These are phyloP conservation scores for Myriosclerotinia curreyana DNA, from an alignment of 2,329 filamentous ascomycete genomes.

Conservation along the genomic window DNA sequence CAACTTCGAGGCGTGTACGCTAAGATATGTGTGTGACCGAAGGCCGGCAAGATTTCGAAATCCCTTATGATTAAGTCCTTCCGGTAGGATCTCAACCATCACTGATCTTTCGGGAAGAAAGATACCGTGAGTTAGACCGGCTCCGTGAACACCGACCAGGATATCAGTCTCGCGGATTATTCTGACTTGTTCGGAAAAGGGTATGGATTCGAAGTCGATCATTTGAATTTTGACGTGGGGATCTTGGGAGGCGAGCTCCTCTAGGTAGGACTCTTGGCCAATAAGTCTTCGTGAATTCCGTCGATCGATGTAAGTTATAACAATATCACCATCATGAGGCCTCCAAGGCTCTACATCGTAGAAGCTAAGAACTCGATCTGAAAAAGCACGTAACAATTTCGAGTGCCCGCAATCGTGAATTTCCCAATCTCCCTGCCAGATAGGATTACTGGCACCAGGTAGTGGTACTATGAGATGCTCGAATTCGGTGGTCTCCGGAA, in stretches of 20 bases:
- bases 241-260: not conserved
- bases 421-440: constrained; percentile 38
- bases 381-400: constrained; percentile 6
- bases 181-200: not conserved
- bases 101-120: constrained; percentile 4
- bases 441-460: constrained; percentile 35
- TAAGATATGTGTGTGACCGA: not conserved
- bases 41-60: constrained; percentile 2
- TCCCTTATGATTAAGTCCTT: not conserved
- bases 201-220: not conserved
- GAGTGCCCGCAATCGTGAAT: constrained; percentile 27
- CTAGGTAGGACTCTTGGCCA: not conserved
- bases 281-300: not conserved
- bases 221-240: not conserved
- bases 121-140: not conserved
- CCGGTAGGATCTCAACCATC: constrained; percentile 6
- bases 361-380: constrained; percentile 12
- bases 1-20: not conserved
- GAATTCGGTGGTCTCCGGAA: not conserved
- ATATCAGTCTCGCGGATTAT: not conserved
- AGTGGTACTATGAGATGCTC: constrained; percentile 35
- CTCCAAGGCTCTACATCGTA: constrained; percentile 7
- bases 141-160: not conserved
- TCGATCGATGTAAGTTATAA: constrained; percentile 1
- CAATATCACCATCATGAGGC: not conserved